Evolutionary conservation across 345 rosid species (phyloP), one percentile per base, ranked within the genome.

Genomic region (Mallotus nudiflorus): DNA sequence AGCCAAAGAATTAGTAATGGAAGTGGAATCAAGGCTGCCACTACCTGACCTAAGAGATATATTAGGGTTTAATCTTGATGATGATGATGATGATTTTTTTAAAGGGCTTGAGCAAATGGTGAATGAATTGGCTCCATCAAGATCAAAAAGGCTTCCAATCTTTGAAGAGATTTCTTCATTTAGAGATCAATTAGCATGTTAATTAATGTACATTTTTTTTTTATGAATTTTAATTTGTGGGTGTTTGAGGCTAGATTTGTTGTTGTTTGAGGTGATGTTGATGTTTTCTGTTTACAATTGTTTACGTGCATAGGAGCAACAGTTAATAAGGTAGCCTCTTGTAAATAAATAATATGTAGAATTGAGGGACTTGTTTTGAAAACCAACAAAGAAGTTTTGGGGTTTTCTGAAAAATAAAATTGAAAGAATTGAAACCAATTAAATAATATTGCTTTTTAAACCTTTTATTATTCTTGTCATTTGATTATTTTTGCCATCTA

Each of bases 101-200:
- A 81, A 80, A 33, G 90, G 88, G 51, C 81, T 92, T 76, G 89
- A 88, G 67, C 29, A 68, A 53, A 69, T 82, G 58, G 68, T 81
- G 76, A 50, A 73, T 9, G 85, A 74, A 42, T 84, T 93, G 96
- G 88, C 80, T 45, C 91, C 88, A 0, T 78, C 79, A 6, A 80
- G 85, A 76, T 84, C 99, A 22, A 95, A 82, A 79, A 89, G 99
- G 75, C 83, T 92, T 3, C 99, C 98, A 8, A 82, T 92, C 63
- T 95, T 95, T 24, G 96, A 95, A 75, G 86, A 90, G 80, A 92
- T 92, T 40, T 90, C 96, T 40, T 83, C 90, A 6, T 80, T 84
- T 48, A 83, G 90, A 67, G 88, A 91, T 76, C 93, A 82, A 56
- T 19, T 86, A 68, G 86, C 89, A 24, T 89, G 87, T 33, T 89